These are phyloP conservation scores for Candida sojae DNA, from an alignment of 1,139 yeast genomes.

Conservation along the genomic window DNA sequence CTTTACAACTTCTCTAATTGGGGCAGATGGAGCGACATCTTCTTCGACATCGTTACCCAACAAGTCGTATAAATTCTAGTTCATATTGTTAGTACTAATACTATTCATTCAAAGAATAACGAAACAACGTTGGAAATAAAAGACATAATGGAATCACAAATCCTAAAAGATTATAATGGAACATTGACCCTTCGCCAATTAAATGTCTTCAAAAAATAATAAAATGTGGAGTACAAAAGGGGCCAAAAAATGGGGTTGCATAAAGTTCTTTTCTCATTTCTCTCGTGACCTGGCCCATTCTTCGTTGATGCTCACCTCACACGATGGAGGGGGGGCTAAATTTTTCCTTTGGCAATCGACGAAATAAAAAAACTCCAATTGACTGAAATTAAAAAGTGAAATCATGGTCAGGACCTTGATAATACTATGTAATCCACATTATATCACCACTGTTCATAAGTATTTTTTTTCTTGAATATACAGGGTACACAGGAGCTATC, in stretches of 20 bases:
- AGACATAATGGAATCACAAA: neutral
- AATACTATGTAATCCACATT: too few relatives aligned
- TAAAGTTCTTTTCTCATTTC: neutral
- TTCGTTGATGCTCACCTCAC: neutral
- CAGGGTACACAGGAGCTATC: too few relatives aligned
- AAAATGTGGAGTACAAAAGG: neutral
- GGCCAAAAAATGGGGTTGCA: neutral
- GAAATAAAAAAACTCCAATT: too few relatives aligned
- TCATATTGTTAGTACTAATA: neutral
- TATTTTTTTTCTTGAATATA: too few relatives aligned
- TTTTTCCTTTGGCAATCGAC: too few relatives aligned
- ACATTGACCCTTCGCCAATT: neutral
- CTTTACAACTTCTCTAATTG: slow-evolving; percentile 79
- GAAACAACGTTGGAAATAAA: neutral
- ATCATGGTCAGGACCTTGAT: too few relatives aligned
- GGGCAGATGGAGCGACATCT: slow-evolving; percentile 53
- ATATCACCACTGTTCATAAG: too few relatives aligned
- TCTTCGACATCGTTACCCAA: slow-evolving; percentile 79
- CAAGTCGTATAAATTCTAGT: slow-evolving; percentile 47
- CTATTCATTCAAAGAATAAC: neutral
- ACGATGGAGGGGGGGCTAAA: neutral
- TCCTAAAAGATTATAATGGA: neutral
- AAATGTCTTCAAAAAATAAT: neutral
- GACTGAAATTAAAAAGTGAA: too few relatives aligned
- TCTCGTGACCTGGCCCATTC: neutral